phyloP scores from a whole-genome alignment of 2,329 filamentous ascomycete genomes.

The Hyphodiscus sp. region DNA sequence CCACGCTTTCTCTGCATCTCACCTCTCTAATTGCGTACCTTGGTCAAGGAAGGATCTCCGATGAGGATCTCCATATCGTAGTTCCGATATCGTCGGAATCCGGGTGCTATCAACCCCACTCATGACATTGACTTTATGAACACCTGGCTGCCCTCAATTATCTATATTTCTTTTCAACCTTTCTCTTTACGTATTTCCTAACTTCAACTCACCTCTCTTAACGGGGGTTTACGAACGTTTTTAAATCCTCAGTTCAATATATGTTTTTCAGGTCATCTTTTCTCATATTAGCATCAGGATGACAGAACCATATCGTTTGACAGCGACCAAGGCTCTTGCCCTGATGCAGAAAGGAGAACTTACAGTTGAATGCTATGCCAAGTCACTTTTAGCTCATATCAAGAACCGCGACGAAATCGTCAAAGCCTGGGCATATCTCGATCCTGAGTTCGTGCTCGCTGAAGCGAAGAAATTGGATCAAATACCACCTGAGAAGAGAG shows the following conservation, averaged over 20 bases:
- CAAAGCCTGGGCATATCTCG: conserved; percentile 45
- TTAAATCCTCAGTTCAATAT: background rate
- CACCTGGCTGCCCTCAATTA: too few species aligned
- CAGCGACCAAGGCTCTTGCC: conserved; percentile 36
- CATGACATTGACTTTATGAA: too few species aligned
- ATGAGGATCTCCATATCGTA: too few species aligned
- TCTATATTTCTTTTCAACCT: too few species aligned
- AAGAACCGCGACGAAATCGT: conserved; percentile 38
- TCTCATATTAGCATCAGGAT: conserved; percentile 7
- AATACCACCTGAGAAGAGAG: conserved; percentile 41
- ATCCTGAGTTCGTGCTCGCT: conserved; percentile 39
- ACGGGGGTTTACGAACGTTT: background rate
- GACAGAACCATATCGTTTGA: conserved; percentile 34
- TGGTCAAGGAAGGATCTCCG: background rate
- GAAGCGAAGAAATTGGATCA: conserved; percentile 45
- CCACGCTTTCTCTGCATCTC: background rate
- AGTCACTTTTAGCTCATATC: conserved; percentile 41
- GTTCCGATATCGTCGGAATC: too few species aligned
- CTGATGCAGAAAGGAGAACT: conserved; percentile 35
- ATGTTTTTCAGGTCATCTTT: background rate
- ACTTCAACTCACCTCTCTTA: too few species aligned
- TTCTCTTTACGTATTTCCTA: too few species aligned
- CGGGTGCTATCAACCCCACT: too few species aligned
- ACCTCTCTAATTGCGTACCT: background rate
- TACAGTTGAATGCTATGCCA: conserved; percentile 43